Evolutionary conservation across 2,329 filamentous ascomycete genomes (phyloP), one percentile per base, ranked within the genome.

Genomic region (Rosellinia necatrix): DNA sequence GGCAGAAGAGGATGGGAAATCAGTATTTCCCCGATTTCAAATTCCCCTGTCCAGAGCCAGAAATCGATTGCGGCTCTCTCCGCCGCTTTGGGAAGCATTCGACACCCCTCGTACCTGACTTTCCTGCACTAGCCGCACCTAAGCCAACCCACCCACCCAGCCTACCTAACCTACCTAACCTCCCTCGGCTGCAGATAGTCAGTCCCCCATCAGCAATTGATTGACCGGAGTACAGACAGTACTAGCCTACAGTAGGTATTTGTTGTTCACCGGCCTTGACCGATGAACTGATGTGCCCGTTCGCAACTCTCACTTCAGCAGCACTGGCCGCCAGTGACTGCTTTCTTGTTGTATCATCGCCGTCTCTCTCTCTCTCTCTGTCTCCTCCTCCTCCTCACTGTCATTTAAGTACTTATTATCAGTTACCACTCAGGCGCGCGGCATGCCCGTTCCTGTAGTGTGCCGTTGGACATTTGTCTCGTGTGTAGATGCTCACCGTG

Each of bases 51-150:
- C 57, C 54, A 56, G 48, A 56, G 54, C 60, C 63, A 67, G 53
- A 66, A 69, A 64, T 64, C 68, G 64, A 70, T 70, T 67, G 68
- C 68, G 67, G 68, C 68, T 69, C 64, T 59, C 63, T 66, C 68
- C 68, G 66, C 62, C 59, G 40, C 53, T 56, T 64, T 60, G 63
- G 59, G 60, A 60, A 53, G 56, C 60, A 64, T 67, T 66, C 59
- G 66, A 67, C 64, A 67, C 66, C 64, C 67, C 64, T 68, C 10
- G 15, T 68, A 34, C 35, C 47, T 55, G 34, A 38, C 52, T 56
- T 27, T 24, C 48, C 42, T n/a, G 40, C 50, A 29, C 61, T 58
- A 49, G 53, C 17, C 48, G n/a, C n/a, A n/a, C n/a, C n/a, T n/a
- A n/a, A n/a, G n/a, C n/a, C n/a, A n/a, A n/a, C n/a, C n/a, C n/a